Conservation (phyloP, 78 protist genomes). For the Polysphondylium violaceum region DNA sequence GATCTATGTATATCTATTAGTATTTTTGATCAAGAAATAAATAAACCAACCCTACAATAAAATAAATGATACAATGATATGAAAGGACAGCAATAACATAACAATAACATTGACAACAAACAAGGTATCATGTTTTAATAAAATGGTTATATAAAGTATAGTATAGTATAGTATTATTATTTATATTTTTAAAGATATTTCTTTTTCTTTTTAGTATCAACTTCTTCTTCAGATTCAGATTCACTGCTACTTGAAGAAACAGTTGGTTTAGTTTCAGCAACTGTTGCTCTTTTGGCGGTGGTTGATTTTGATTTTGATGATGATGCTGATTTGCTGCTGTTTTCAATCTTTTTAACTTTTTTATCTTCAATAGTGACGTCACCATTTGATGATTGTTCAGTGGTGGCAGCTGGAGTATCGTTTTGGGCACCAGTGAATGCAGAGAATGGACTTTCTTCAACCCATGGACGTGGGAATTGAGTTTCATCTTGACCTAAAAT, state of each 20-base stretch:
- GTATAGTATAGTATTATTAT: too few relatives aligned
- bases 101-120: too few relatives aligned
- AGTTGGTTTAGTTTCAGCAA: not conserved
- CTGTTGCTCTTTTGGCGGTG: not conserved
- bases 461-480: conserved; percentile 64
- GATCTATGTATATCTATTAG: too few relatives aligned
- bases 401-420: not conserved
- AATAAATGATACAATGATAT: too few relatives aligned
- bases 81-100: too few relatives aligned
- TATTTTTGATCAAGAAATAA: too few relatives aligned
- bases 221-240: conserved; percentile 7
- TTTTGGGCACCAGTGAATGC: conserved; percentile 1
- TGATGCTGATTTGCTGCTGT: not conserved
- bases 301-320: not conserved
- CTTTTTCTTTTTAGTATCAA: conserved; percentile 7
- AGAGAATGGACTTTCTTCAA: conserved; percentile 64
- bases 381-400: not conserved
- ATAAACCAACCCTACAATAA: too few relatives aligned
- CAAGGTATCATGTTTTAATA: too few relatives aligned
- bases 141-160: too few relatives aligned
- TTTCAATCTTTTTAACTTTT: not conserved
- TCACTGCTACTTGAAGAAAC: not conserved
- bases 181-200: conserved; percentile 33
- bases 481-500: conserved; percentile 58
- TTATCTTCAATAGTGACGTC: not conserved